These are phyloP conservation scores for Colletotrichum filicis DNA, from an alignment of 2,329 filamentous ascomycete species.

Conservation along the genomic window DNA sequence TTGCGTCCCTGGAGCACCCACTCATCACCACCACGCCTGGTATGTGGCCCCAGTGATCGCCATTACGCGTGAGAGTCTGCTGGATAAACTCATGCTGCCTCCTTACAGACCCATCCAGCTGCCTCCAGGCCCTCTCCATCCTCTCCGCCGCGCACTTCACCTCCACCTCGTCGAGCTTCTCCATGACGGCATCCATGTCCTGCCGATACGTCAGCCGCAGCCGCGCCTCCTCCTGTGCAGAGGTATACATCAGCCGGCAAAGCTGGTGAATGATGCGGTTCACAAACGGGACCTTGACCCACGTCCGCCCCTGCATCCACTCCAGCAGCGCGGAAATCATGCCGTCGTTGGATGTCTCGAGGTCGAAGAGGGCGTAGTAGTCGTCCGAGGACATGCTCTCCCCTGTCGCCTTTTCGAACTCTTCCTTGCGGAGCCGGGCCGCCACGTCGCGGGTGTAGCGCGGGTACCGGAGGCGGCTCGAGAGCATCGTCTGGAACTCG, in stretches of 20 bases:
- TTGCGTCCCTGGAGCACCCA: neutral
- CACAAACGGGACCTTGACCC: conserved; percentile 24
- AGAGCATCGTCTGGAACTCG: neutral
- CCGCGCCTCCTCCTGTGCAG: conserved; percentile 27
- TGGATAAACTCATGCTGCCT: neutral
- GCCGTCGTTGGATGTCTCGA: conserved; percentile 32
- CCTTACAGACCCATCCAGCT: neutral
- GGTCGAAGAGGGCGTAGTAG: conserved; percentile 31
- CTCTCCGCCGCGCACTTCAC: neutral
- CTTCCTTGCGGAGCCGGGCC: conserved; percentile 19
- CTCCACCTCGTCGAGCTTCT: neutral
- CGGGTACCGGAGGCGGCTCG: conserved; percentile 16
- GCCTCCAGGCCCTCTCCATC: neutral
- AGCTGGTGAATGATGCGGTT: conserved; percentile 32
- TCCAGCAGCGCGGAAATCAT: conserved; percentile 27
- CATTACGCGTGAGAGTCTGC: neutral
- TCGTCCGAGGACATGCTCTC: conserved; percentile 24
- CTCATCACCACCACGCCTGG: neutral
- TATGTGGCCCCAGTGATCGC: neutral
- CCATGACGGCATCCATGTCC: conserved; percentile 3
- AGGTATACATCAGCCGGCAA: conserved; percentile 24
- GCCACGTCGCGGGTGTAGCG: conserved; percentile 15
- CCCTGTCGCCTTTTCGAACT: conserved; percentile 28
- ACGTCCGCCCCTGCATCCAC: conserved; percentile 29
- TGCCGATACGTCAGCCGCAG: conserved; percentile 7